phyloP scores from a whole-genome alignment of 768 basidiomycete genomes.

The Ramaria sp. region DNA sequence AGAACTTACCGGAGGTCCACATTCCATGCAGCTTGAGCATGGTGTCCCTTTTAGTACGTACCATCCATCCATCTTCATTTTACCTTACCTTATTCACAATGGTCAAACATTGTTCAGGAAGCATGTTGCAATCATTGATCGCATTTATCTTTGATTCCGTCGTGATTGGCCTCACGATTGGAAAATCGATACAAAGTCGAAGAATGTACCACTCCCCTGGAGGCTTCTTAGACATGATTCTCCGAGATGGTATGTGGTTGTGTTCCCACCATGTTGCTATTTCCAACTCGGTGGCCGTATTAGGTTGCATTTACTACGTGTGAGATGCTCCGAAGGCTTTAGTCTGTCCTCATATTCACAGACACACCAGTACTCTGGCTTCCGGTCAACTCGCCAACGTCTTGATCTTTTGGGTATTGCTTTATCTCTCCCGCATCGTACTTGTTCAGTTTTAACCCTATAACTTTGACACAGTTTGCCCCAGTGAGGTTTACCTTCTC shows the following conservation, averaged over 20 bases:
- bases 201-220: background rate
- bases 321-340: background rate
- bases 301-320: background rate
- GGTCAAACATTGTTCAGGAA: background rate
- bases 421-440: background rate
- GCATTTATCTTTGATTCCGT: background rate
- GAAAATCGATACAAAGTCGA: background rate
- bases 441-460: background rate
- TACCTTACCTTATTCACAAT: background rate
- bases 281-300: background rate
- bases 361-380: background rate
- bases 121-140: background rate
- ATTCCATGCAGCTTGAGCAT: background rate
- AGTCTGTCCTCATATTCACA: background rate
- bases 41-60: background rate
- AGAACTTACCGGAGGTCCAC: background rate
- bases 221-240: background rate
- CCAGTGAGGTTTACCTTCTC: background rate
- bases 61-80: background rate
- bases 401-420: background rate
- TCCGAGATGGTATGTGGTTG: background rate
- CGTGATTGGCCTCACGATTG: constrained; percentile 1
- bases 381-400: background rate
- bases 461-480: background rate
- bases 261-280: background rate